Evolutionary conservation across 768 basidiomycete genomes (phyloP), one percentile per base, ranked within the genome.

Genomic region (Pholiota conissans): DNA sequence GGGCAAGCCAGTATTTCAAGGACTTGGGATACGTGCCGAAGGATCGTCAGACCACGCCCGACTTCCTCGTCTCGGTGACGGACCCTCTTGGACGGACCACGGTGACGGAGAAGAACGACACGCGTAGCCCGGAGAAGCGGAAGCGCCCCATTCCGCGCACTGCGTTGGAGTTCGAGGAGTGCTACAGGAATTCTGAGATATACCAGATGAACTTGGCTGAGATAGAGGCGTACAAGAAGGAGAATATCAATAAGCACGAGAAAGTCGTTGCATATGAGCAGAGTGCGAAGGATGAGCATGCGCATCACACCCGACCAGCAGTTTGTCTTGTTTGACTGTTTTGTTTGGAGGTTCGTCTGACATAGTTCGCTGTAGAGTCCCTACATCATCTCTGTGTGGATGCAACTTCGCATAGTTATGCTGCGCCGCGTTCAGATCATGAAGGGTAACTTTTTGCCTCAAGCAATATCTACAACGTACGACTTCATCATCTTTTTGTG

Each of bases 1-100:
- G 80, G 47, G 92, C 91, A 0, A 74, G 84, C 18, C 77, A 83
- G 60, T 93, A 93, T 71, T 92, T 94, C 73, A 77, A 87, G 56
- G 79, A 85, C 59, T 81, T 90, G 79, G 84, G 85, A 7, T 85
- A 84, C 61, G 70, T 73, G 45, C 84, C 84, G 10, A 78, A 79
- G 6, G 78, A 81, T 57, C 75, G 86, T 30, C 86, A 88, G 66
- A 87, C 85, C 1, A 84, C 84, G 0, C 80, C 85, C 8, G 86
- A 87, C 64, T 88, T 85, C 67, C 72, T 88, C 20, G 85, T 86
- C 16, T 61, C 74, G 65, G 84, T 83, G 3, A 84, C 86, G 2
- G 83, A 88, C 60, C 79, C 84, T 0, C 73, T 75, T n/a, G 81
- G 79, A 0, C 82, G 87, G 49, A 79, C 68, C 10, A 69, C 72